phyloP scores from a whole-genome alignment of 192 early-diverging fungal species.

The Coemansia sp. region DNA sequence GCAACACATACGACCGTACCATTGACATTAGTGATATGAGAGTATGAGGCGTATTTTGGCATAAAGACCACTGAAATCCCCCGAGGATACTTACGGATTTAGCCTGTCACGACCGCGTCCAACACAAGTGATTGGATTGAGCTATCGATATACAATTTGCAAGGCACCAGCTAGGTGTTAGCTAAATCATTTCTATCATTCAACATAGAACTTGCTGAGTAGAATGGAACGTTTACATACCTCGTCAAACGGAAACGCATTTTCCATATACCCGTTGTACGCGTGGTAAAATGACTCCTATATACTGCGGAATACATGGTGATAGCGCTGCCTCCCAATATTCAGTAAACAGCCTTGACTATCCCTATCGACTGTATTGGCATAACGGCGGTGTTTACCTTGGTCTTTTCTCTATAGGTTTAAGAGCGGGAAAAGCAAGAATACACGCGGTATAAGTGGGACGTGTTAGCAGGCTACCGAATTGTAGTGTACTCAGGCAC shows the following conservation, averaged over 20 bases:
- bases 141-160: constrained; percentile 22
- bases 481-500: neutral
- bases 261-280: constrained; percentile 74
- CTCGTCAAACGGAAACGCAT: constrained; percentile 91
- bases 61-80: constrained; percentile 39
- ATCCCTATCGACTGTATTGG: neutral
- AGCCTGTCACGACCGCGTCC: constrained; percentile 71
- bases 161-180: neutral
- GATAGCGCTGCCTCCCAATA: neutral
- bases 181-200: neutral
- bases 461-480: neutral
- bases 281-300: constrained; percentile 72
- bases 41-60: neutral
- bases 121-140: constrained; percentile 81
- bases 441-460: neutral
- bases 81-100: constrained; percentile 57
- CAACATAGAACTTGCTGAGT: neutral
- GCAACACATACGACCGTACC: neutral
- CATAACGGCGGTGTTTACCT: constrained; percentile 2
- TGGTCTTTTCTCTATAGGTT: constrained; percentile 15
- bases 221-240: constrained; percentile 7
- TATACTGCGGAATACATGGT: neutral
- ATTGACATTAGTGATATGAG: neutral
- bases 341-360: neutral
- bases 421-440: neutral